Base-by-base conservation (phyloP, 768 basidiomycete species). In the Boletus subparvulus region DNA sequence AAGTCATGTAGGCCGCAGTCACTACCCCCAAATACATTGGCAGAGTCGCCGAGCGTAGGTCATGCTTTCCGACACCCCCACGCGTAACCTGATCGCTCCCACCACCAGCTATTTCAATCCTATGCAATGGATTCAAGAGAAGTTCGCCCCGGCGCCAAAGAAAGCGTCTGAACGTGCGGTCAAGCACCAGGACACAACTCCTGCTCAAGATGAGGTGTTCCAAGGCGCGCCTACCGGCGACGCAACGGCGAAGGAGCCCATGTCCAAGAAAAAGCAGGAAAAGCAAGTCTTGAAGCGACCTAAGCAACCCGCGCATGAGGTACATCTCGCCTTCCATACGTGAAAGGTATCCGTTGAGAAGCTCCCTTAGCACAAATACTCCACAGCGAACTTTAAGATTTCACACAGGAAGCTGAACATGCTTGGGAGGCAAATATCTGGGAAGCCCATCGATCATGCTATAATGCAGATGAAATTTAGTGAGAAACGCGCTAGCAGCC, bases 391-490 rank as follows among this genome's bases (percentile, higher is more conserved):
- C 70, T 96, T 97, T 79, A 95, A 94, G 74, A 92, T 94, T 42
- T 96, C 94, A 4, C 90, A 88, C 65, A 84, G 95, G 54, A 99
- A 98, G 72, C 78, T 99, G 54, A 95, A 96, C 72, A 83, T 86
- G 77, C 80, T 99, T 41, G 88, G 86, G 10, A 80, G 84, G 32
- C 92, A 97, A 71, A 90, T 99, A 60, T 81, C 91, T 3, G 90
- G 92, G 19, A 88, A 93, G 64, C 94, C 95, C 17, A 88, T 98
- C 57, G 95, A 98, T 75, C 85, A 88, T 62, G 96, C 96, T 36
- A 96, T 99, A 69, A 77, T 98, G 55, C 96, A 99, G 66, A 95
- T 98, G 92, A 83, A 90, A 69, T 98, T 97, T 73, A 92, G 90
- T 60, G 89, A 95, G 72, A 99, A 99, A 75, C 83, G 92, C 24